These are phyloP conservation scores for Penstemon eatonii DNA, from an alignment of 257 asterid genomes.

Conservation along the genomic window DNA sequence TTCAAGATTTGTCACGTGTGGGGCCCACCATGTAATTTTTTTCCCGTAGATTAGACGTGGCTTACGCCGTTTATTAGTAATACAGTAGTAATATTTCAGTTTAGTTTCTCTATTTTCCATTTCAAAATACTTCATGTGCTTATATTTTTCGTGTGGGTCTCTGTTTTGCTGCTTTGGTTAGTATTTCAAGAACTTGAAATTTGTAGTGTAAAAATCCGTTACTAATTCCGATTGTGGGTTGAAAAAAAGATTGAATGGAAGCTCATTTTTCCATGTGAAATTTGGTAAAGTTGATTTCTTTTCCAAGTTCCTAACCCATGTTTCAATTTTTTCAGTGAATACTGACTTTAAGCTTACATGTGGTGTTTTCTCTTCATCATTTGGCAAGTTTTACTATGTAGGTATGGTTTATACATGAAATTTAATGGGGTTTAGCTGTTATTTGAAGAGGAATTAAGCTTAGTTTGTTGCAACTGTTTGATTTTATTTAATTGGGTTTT, in stretches of 20 bases:
- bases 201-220: slow-evolving; percentile 29
- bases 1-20: slow-evolving; percentile 31
- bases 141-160: slow-evolving; percentile 7
- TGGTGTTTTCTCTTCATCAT: slow-evolving; percentile 21
- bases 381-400: slow-evolving; percentile 32
- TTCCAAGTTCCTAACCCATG: slow-evolving; percentile 14
- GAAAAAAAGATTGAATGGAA: slow-evolving; percentile 30
- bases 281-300: slow-evolving; percentile 49
- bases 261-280: slow-evolving; percentile 37
- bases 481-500: slow-evolving; percentile 27
- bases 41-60: slow-evolving; percentile 41
- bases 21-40: slow-evolving; percentile 39
- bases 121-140: slow-evolving; percentile 3
- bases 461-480: slow-evolving; percentile 29
- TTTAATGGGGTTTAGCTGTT: slow-evolving; percentile 32
- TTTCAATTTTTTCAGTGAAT: slow-evolving; percentile 12
- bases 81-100: slow-evolving; percentile 15
- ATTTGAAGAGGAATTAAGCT: slow-evolving; percentile 17
- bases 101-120: slow-evolving; percentile 24
- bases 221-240: slow-evolving; percentile 32
- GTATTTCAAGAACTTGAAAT: slow-evolving; percentile 19
- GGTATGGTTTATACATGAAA: slow-evolving; percentile 35
- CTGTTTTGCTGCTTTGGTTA: slow-evolving; percentile 21
- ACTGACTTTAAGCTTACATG: slow-evolving; percentile 38
- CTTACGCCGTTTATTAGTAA: slow-evolving; percentile 40